Percentiles rank a stretch among this genome's conserved stretches.
Conservation (phyloP, 371 early-diverging fungal genomes). For the Capillidium rhysosporum region DNA sequence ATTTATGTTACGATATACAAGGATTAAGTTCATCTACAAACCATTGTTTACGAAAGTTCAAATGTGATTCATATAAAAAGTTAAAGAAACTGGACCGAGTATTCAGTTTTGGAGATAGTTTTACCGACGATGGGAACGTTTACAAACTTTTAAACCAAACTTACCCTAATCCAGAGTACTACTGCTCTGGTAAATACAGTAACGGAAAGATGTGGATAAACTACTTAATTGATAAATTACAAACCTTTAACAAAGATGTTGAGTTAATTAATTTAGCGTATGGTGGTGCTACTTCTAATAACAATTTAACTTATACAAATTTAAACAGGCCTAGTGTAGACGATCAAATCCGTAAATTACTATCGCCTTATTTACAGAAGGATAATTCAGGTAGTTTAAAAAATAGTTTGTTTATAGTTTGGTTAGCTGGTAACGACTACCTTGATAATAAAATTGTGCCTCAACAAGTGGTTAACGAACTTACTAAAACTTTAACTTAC, state of each 20-base stretch:
- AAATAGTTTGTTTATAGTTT: too few relatives aligned
- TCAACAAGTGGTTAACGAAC: too few relatives aligned
- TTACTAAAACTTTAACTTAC: too few relatives aligned
- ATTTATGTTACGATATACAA: too few relatives aligned
- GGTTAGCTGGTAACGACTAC: too few relatives aligned
- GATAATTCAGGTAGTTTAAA: too few relatives aligned
- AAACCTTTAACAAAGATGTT: constrained; percentile 8
- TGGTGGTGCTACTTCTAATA: constrained; percentile 30
- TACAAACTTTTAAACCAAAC: neutral
- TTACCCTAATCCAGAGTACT: constrained; percentile 12
- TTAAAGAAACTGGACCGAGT: neutral
- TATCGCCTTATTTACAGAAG: too few relatives aligned
- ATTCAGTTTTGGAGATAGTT: constrained; percentile 1
- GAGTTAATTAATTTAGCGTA: constrained; percentile 21
- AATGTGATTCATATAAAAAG: too few relatives aligned
- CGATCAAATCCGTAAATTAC: neutral
- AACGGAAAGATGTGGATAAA: constrained; percentile 36
- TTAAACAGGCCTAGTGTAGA: neutral
- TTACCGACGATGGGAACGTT: constrained; percentile 4
- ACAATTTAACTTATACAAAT: constrained; percentile 2
- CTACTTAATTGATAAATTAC: constrained; percentile 14
- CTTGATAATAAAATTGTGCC: too few relatives aligned
- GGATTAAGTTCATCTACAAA: too few relatives aligned
- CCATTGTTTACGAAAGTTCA: too few relatives aligned
- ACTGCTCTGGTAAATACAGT: constrained; percentile 23